A percentile compares a stretch with the other conserved stretches of the same genome.
Evolutionary conservation across 169 alveolate genomes (phyloP).

Genomic region (Cryptosporidium parvum): DNA sequence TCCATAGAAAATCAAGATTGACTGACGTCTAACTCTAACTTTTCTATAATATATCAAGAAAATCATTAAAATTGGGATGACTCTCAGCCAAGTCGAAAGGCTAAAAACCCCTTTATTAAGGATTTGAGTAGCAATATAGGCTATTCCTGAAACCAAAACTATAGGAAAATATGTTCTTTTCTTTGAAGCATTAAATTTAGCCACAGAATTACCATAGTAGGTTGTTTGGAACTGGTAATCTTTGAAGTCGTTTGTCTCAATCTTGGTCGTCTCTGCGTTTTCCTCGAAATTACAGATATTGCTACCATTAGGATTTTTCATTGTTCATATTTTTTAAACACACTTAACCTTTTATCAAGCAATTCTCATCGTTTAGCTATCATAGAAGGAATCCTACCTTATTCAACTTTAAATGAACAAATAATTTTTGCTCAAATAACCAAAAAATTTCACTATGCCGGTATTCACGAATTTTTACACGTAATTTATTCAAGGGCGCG

Average conservation of each 20-base stretch:
- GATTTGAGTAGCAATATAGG: constrained; percentile 10
- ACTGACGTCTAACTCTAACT: constrained; percentile 34
- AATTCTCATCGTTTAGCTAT: background rate
- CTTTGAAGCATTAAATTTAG: constrained; percentile 23
- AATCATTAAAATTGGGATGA: background rate
- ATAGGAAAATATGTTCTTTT: constrained; percentile 16
- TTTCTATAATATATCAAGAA: constrained; percentile 11
- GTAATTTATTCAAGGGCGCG: constrained; percentile 4
- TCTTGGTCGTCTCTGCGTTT: background rate
- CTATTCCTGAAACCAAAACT: background rate
- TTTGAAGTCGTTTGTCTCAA: background rate
- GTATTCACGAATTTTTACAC: background rate
- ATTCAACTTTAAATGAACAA: background rate
- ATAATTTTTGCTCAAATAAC: background rate
- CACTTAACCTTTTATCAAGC: background rate
- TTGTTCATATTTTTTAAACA: background rate
- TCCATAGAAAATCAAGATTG: constrained; percentile 41
- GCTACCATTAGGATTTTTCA: background rate
- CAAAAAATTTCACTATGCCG: background rate
- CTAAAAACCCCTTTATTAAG: background rate
- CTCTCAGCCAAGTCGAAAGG: constrained; percentile 8
- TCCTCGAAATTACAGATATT: background rate
- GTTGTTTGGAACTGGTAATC: constrained; percentile 13
- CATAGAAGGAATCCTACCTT: background rate
- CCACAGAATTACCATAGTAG: constrained; percentile 41